A percentile compares a stretch with the other conserved stretches of the same genome.
phyloP scores from a whole-genome alignment of 2,329 filamentous ascomycete species.

The Chalara sp. region DNA sequence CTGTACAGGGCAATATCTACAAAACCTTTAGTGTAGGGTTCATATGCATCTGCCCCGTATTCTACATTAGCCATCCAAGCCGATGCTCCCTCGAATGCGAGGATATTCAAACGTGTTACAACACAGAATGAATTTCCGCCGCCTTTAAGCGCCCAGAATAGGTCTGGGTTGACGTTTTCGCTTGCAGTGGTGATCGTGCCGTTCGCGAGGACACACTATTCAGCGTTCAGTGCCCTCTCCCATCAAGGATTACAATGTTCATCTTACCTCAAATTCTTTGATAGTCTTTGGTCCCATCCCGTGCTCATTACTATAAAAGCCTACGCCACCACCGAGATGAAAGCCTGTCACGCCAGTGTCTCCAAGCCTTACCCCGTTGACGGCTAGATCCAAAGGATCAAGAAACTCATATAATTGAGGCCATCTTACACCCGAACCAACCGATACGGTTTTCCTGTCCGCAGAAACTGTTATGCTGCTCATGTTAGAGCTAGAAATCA shows the following conservation, averaged over 20 bases:
- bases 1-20: constrained; percentile 1
- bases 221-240: background rate
- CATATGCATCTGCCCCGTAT: background rate
- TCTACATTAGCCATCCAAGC: background rate
- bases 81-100: constrained; percentile 24
- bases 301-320: constrained; percentile 2
- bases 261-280: background rate
- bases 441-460: constrained; percentile 14
- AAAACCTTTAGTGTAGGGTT: background rate
- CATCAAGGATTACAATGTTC: background rate
- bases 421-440: constrained; percentile 27
- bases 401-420: constrained; percentile 24
- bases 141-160: constrained; percentile 34
- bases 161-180: constrained; percentile 24
- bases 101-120: constrained; percentile 34
- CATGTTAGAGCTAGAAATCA: constrained; percentile 36
- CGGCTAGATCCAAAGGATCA: constrained; percentile 18
- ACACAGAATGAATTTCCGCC: constrained; percentile 33
- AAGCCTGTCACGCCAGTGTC: constrained; percentile 34
- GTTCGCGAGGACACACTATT: constrained; percentile 5
- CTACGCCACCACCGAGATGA: constrained; percentile 20
- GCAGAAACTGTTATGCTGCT: constrained; percentile 18
- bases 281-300: background rate
- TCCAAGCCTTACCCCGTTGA: constrained; percentile 28
- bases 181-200: constrained; percentile 28